phyloP scores from a whole-genome alignment of 2,329 filamentous ascomycete genomes.

The Beauveria rudraprayagi region DNA sequence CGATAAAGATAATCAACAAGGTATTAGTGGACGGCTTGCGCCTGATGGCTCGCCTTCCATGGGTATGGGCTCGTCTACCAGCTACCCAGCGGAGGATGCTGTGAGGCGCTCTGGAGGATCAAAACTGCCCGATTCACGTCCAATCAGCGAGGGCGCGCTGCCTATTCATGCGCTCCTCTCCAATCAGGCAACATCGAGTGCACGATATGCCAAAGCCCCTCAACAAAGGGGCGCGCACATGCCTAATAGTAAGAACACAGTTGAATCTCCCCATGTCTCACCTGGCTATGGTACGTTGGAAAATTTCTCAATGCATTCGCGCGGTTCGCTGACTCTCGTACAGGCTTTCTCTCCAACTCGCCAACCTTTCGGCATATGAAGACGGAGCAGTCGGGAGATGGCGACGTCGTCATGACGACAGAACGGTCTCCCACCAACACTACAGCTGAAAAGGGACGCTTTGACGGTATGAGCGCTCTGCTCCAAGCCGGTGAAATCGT shows the following conservation, averaged over 20 bases:
- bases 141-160: constrained; percentile 41
- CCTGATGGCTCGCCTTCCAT: not conserved
- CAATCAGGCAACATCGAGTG: constrained; percentile 22
- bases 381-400: constrained; percentile 21
- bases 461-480: constrained; percentile 53
- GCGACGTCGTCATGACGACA: constrained; percentile 25
- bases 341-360: constrained; percentile 26
- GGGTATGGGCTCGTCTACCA: not conserved
- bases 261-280: not conserved
- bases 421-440: constrained; percentile 19
- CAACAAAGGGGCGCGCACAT: constrained; percentile 9
- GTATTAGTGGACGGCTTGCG: not conserved
- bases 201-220: constrained; percentile 10
- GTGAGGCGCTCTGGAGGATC: constrained; percentile 2
- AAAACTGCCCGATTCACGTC: constrained; percentile 24
- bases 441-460: constrained; percentile 21
- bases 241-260: constrained; percentile 16
- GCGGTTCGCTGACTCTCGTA: constrained; percentile 21
- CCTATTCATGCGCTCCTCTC: constrained; percentile 48
- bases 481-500: constrained; percentile 53
- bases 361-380: constrained; percentile 25
- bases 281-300: constrained; percentile 28
- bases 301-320: constrained; percentile 9
- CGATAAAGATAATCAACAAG: constrained; percentile 23
- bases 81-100: not conserved